Base-by-base conservation (phyloP, 768 basidiomycete genomes). In the Chalciporus piperatus region DNA sequence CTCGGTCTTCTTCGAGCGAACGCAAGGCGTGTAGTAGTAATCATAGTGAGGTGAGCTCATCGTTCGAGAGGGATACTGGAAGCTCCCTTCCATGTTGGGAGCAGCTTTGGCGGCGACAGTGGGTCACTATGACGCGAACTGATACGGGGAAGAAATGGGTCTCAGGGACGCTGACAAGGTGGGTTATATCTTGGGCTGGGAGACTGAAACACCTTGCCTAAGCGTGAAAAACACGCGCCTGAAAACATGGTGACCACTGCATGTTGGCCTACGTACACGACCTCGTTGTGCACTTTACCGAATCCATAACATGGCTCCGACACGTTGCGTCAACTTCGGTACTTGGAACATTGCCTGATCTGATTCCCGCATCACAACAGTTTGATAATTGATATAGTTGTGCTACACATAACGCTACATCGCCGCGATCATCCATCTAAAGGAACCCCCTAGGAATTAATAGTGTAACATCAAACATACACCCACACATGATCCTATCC, bases 161-260 rank as follows among this genome's bases (percentile, higher is more conserved):
- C 23, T 57, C 50, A 57, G 58, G 62, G 58, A 56, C 57, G 51
- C 38, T 48, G 43, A 35, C 40, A 53, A 48, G n/a, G 47, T 52
- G 33, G 13, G 41, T 69, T 69, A 59, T 69, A 70, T 70, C 69
- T 70, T 49, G 57, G 52, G 56, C 56, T 59, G 57, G 51, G 55
- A 48, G 50, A 58, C 57, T 41, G 38, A 52, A 13, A 52, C 63
- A 55, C 65, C 69, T 38, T 60, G 67, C 38, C 55, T 58, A 64
- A 63, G 65, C 63, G 60, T 58, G 67, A 67, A 50, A 30, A 61
- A 69, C 65, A 65, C 53, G 67, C 66, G 59, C 17, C 56, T 53
- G 38, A 32, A 45, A 49, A 55, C 56, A 59, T 57, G 62, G 55
- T 50, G 47, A 33, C 50, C 48, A 48, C 53, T 27, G 58, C 55